Percentiles rank a stretch among this genome's conserved stretches.
phyloP scores from a whole-genome alignment of 1,284 basidiomycete genomes.

The Megacollybia platyphylla region DNA sequence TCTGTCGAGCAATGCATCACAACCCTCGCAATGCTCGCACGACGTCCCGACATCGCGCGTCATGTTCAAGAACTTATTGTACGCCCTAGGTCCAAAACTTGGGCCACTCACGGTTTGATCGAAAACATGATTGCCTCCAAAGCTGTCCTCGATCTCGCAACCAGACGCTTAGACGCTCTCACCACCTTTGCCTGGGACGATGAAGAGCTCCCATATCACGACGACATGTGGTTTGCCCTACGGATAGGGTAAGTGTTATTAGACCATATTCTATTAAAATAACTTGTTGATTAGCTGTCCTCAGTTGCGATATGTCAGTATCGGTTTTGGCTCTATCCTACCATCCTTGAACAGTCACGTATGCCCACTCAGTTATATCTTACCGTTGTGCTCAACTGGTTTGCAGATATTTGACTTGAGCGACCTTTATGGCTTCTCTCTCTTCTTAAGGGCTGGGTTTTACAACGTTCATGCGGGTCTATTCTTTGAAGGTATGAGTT shows the following conservation, averaged over 20 bases:
- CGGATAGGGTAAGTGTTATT: conserved; percentile 34
- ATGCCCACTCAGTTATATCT: conserved; percentile 12
- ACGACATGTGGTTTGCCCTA: conserved; percentile 65
- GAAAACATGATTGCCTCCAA: conserved; percentile 27
- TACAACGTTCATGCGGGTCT: conserved; percentile 43
- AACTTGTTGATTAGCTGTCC: conserved; percentile 36
- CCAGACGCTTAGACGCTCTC: conserved; percentile 46
- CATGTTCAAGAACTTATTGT: conserved; percentile 49
- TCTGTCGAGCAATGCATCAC: conserved; percentile 41
- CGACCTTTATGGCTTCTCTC: conserved; percentile 43
- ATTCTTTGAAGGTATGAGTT: conserved; percentile 36
- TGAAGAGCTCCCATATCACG: conserved; percentile 48
- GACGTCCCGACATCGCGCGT: conserved; percentile 40
- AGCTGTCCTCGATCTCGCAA: conserved; percentile 30
- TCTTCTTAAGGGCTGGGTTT: conserved; percentile 45
- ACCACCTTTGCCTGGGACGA: conserved; percentile 56
- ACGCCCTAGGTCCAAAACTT: conserved; percentile 18
- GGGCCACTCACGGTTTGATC: conserved; percentile 14
- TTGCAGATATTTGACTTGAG: conserved; percentile 52
- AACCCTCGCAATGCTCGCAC: conserved; percentile 50
- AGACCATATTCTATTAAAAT: background rate
- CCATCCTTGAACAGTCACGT: conserved; percentile 46
- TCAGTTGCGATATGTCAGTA: conserved; percentile 42
- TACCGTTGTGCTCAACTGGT: background rate
- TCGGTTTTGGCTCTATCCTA: conserved; percentile 45